These are phyloP conservation scores for Talaromyces funiculosus DNA, from an alignment of 2,329 filamentous ascomycete species.

Conservation along the genomic window DNA sequence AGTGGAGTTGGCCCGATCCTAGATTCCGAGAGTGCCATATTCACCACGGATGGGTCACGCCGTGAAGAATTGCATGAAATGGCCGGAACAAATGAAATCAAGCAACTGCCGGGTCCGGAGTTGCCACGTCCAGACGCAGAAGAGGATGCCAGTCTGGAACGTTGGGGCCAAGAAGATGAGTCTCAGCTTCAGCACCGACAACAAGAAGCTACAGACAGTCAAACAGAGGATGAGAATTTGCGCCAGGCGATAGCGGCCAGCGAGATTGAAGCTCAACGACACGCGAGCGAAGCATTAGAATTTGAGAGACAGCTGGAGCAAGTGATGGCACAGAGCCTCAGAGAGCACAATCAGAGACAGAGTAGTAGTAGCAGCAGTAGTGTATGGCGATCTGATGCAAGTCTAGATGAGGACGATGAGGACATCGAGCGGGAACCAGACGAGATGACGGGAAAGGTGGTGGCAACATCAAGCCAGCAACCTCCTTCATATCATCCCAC, in stretches of 20 bases:
- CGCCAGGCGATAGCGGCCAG: not conserved
- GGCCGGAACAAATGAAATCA: not conserved
- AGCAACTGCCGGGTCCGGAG: not conserved
- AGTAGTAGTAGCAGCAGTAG: not conserved
- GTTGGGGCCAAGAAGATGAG: not conserved
- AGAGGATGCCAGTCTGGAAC: not conserved
- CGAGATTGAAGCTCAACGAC: not conserved
- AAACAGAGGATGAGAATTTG: not conserved
- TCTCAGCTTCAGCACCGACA: not conserved
- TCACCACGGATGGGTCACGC: not conserved
- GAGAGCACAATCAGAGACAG: not conserved
- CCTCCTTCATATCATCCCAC: not conserved
- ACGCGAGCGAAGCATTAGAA: not conserved
- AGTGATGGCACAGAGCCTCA: not conserved
- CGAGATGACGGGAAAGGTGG: not conserved
- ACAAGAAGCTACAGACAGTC: not conserved
- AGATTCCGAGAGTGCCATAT: not conserved
- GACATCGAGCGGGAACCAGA: not conserved
- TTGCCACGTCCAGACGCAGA: not conserved
- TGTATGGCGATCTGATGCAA: not conserved
- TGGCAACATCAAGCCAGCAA: not conserved
- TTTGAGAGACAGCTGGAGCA: not conserved
- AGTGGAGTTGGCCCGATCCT: not conserved
- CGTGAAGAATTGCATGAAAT: not conserved
- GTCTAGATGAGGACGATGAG: not conserved